Conservation (phyloP, 306 rosid genomes). For the Macrotyloma uniflorum region DNA sequence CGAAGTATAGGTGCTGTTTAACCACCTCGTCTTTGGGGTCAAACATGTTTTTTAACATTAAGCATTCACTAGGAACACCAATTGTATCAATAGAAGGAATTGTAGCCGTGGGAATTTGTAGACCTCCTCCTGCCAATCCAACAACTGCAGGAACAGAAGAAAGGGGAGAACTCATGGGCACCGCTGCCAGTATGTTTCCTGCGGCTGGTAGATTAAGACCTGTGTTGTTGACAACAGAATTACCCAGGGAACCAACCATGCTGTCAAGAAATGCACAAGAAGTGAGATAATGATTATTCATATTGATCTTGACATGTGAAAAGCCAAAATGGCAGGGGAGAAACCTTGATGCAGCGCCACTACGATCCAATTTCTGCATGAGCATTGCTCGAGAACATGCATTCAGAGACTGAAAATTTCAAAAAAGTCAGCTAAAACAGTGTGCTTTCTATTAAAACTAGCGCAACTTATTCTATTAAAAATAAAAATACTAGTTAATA, state of each 20-base stretch:
- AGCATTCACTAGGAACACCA: slow-evolving; percentile 91
- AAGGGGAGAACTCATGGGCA: slow-evolving; percentile 45
- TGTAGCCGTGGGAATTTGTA: slow-evolving; percentile 61
- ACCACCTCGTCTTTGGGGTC: slow-evolving; percentile 89
- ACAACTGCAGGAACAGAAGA: slow-evolving; percentile 56
- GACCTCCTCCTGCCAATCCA: slow-evolving; percentile 63
- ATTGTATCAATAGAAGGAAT: slow-evolving; percentile 58
- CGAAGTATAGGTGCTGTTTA: slow-evolving; percentile 2
- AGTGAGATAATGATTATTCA: slow-evolving; percentile 31
- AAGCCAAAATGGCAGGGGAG: slow-evolving; percentile 31
- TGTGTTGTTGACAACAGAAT: slow-evolving; percentile 53
- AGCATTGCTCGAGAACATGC: slow-evolving; percentile 89
- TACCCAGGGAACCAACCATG: slow-evolving; percentile 61
- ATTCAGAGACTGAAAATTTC: slow-evolving; percentile 72
- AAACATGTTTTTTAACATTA: slow-evolving; percentile 85
- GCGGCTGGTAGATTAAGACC: slow-evolving; percentile 52
- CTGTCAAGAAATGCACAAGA: slow-evolving; percentile 49
- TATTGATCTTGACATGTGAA: slow-evolving; percentile 26
- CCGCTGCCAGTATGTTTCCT: slow-evolving; percentile 47
- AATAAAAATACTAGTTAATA: not conserved
- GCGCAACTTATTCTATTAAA: not conserved
- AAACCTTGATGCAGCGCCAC: slow-evolving; percentile 76
- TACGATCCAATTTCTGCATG: slow-evolving; percentile 97
- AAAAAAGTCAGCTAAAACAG: slow-evolving; percentile 24
- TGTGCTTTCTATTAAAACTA: slow-evolving; percentile 2